Evolutionary conservation across 495 filamentous ascomycete genomes (phyloP).

Genomic region (Hypoxylon cercidicola): DNA sequence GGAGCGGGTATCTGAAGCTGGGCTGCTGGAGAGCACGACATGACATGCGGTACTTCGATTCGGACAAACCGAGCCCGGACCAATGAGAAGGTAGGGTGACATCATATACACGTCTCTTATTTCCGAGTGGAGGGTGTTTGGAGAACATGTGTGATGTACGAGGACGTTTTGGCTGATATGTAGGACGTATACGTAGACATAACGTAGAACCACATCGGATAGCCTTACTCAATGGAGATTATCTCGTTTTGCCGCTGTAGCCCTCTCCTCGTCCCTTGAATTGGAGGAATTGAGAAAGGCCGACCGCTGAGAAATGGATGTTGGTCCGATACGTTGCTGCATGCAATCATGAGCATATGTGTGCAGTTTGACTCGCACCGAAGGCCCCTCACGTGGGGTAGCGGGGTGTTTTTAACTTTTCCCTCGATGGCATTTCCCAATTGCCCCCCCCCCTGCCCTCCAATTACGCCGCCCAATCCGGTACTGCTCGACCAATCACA

Average conservation of each 20-base stretch:
- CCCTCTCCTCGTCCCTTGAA: conserved; percentile 1
- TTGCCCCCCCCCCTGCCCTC: too few species aligned
- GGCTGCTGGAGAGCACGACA: not conserved
- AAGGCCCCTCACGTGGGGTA: conserved; percentile 43
- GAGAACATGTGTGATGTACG: conserved; percentile 1
- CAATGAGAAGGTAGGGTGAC: conserved; percentile 20
- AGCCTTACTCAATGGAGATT: conserved; percentile 9
- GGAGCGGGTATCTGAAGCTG: conserved; percentile 19
- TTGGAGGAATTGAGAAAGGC: conserved; percentile 2
- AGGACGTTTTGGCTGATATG: not conserved
- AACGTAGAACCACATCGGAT: conserved; percentile 6
- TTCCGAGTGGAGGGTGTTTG: conserved; percentile 30
- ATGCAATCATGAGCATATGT: conserved; percentile 38
- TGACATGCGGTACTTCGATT: conserved; percentile 11
- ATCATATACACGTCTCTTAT: conserved; percentile 27
- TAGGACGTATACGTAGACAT: not conserved
- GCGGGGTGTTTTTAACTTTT: conserved; percentile 21
- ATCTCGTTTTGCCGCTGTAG: conserved; percentile 22
- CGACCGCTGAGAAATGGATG: conserved; percentile 6
- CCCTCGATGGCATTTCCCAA: conserved; percentile 19
- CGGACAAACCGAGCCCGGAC: conserved; percentile 17
- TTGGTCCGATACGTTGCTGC: conserved; percentile 24
- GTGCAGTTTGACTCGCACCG: conserved; percentile 42
- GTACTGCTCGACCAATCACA: conserved; percentile 25
- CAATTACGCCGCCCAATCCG: conserved; percentile 26